Base-by-base conservation (phyloP, 306 rosid species). In the Castanea mollissima region DNA sequence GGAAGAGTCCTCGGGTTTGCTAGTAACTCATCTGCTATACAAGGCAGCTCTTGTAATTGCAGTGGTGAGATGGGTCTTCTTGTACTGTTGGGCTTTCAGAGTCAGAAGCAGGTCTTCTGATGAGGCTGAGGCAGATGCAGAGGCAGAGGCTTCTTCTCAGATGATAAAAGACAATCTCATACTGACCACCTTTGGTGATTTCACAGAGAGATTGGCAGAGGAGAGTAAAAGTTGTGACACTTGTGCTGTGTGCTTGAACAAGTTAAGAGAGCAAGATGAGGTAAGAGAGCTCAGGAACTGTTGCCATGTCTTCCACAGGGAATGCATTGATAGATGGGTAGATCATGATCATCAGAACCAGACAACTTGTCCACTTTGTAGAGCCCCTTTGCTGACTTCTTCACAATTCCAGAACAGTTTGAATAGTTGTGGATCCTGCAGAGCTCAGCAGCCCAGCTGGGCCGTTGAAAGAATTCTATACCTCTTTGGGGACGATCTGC, bases 401-500 rank as follows among this genome's bases (percentile, higher is more conserved):
- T 77, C 73, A 0, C 84, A 91, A 59, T 76, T 86, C 18, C 85
- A 78, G 4, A 52, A 8, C 46, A 41, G 78, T 77, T 31, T 83
- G 46, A n/a, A 41, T 41, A 41, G 68, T 35, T 77, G 70, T 59
- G 75, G 73, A 59, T 73, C 87, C 20, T 41, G 46, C 46, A 79
- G 83, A 15, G 46, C 87, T 25, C 91, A 90, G 69, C 96, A 41
- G 11, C 46, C 96, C 55, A 93, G 92, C 74, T 93, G 97, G 97
- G 94, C 97, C 7, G 94, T 93, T 15, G 96, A 93, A 76, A 83
- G 97, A 79, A 89, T 93, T 49, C 92, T 91, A 25, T 93, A 91
- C 86, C 92, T 93, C 31, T 93, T 93, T 69, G 97, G 96, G 41
- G 96, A 93, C 29, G 97, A 93, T 87, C 86, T 92, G 0, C 49